These are phyloP conservation scores for Kluyveromyces dobzhanskii DNA, from an alignment of 805 yeast genomes.

Conservation along the genomic window DNA sequence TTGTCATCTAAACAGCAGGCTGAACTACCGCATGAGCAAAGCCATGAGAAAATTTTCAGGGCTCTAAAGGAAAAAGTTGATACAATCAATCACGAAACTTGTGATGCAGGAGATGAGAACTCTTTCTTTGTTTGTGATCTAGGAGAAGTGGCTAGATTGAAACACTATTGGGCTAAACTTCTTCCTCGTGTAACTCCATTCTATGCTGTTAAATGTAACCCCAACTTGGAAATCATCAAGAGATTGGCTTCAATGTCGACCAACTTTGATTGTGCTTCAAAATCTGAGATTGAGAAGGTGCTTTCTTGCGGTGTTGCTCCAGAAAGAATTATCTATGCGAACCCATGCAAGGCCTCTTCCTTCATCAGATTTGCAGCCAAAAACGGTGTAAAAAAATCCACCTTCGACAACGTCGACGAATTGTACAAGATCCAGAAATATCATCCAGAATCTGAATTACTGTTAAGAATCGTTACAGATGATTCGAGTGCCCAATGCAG, in stretches of 20 bases:
- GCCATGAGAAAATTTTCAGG: conserved; percentile 30
- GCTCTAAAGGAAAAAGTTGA: conserved; percentile 36
- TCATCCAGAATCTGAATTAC: conserved; percentile 62
- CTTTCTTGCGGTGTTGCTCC: conserved; percentile 56
- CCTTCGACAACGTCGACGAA: conserved; percentile 86
- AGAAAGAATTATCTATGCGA: conserved; percentile 73
- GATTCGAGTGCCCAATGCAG: conserved; percentile 83
- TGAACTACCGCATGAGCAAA: conserved; percentile 22
- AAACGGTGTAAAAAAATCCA: conserved; percentile 56
- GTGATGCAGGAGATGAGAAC: conserved; percentile 72
- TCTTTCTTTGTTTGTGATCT: conserved; percentile 85
- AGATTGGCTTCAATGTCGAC: conserved; percentile 54
- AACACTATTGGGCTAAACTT: conserved; percentile 49
- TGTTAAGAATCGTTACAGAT: conserved; percentile 81
- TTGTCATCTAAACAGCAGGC: not conserved
- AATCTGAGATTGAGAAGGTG: conserved; percentile 66
- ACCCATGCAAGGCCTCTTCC: conserved; percentile 87
- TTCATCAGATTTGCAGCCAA: conserved; percentile 65
- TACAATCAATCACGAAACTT: conserved; percentile 44
- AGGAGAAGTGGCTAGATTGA: conserved; percentile 58
- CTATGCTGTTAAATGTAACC: conserved; percentile 94
- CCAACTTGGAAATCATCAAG: conserved; percentile 51
- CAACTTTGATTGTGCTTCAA: conserved; percentile 91
- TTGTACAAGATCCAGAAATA: conserved; percentile 57
- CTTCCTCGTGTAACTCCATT: conserved; percentile 78